Evolutionary conservation across 129 eudicot species (phyloP), one percentile per base, ranked within the genome.

Genomic region (Erigeron canadensis): DNA sequence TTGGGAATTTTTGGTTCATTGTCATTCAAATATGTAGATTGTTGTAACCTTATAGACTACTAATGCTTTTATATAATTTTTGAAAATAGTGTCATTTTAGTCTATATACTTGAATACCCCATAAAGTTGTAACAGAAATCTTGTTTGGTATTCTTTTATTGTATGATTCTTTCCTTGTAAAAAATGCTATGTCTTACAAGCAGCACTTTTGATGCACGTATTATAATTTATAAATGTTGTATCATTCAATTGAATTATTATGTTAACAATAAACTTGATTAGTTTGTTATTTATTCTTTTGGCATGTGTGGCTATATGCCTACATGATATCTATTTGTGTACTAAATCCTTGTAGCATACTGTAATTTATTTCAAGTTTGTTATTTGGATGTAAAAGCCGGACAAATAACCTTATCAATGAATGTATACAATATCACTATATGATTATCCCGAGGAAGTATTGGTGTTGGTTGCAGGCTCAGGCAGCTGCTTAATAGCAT

Each of bases 1-100:
- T 73, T 62, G 42, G 21, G 60, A 60, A 45, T 73, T 62, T 73
- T 61, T 2, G 62, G 61, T 71, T 56, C 38, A 55, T 42, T 28
- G 4, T 47, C 47, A 64, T 43, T 65, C 28, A 51, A 48, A 65
- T 74, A 74, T 64, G 65, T 54, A 63, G 78, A 63, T 74, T 65
- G 66, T 54, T 65, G 39, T 51, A 75, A 65, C 47, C 65, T 65
- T 65, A 42, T 65, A 53, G n/a, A n/a, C n/a, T 62, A 67, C 34
- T 62, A 67, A 73, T 72, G 50, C 3, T 34, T 73, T 3, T 60
- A 61, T 60, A 34, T 41, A 54, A 4, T 10, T 12, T 12, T 5
- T 13, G n/a, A 1, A 16, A 13, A 53, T 53, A 53, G 34, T 46
- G 13, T 46, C 13, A 45, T 56, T 54, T 70, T 54, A n/a, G 19